Conservation (phyloP, 257 asterid genomes). For the Capsicum pubescens region DNA sequence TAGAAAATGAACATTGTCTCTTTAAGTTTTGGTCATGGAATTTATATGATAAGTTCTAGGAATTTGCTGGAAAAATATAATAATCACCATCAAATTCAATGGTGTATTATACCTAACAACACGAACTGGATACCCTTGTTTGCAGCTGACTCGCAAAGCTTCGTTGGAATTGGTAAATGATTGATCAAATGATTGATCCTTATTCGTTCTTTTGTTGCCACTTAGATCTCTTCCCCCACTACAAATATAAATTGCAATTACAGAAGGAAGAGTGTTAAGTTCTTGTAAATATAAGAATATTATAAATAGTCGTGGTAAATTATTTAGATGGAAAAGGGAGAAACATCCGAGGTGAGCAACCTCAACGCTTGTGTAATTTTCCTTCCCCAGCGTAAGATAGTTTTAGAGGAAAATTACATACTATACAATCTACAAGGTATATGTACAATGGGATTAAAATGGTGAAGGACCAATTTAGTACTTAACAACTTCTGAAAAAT, state of each 20-base stretch:
- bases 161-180: constrained; percentile 56
- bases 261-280: neutral
- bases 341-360: neutral
- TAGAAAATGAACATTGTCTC: neutral
- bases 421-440: neutral
- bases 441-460: neutral
- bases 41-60: neutral
- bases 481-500: neutral
- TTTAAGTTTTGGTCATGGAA: neutral
- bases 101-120: constrained; percentile 62
- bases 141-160: constrained; percentile 80
- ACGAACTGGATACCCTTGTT: constrained; percentile 86
- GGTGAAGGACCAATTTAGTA: neutral
- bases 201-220: constrained; percentile 79
- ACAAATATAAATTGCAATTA: constrained; percentile 27
- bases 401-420: neutral
- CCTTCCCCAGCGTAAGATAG: neutral
- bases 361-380: neutral
- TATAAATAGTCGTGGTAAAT: neutral
- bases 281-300: neutral
- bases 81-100: neutral
- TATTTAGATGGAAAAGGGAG: neutral
- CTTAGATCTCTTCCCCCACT: constrained; percentile 87
- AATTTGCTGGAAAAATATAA: neutral
- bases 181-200: constrained; percentile 79